A percentile compares a stretch with the other conserved stretches of the same genome.
Evolutionary conservation across 2,329 filamentous ascomycete genomes (phyloP).

Genomic region (Calonectria naviculata): DNA sequence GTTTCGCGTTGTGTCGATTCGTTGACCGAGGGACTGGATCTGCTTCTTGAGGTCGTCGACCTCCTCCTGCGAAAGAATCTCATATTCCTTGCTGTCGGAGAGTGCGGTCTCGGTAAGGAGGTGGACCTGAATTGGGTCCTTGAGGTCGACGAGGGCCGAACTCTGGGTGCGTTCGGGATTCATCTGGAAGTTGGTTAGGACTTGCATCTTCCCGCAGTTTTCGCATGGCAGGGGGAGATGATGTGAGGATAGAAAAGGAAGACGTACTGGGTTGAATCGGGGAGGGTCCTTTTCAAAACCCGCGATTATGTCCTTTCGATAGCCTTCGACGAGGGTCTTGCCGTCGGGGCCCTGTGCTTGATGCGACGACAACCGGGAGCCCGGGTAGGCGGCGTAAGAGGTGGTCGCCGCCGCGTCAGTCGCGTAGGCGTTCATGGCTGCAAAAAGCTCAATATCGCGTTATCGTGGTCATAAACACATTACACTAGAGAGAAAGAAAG

Average conservation of each 20-base stretch:
- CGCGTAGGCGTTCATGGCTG: constrained; percentile 54
- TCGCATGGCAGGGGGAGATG: neutral
- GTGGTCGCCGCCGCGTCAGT: constrained; percentile 41
- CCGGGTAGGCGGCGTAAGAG: constrained; percentile 48
- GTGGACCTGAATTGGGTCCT: constrained; percentile 86
- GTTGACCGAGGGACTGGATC: constrained; percentile 74
- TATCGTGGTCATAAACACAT: constrained; percentile 38
- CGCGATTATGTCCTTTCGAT: constrained; percentile 65
- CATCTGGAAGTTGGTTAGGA: constrained; percentile 51
- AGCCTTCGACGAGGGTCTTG: constrained; percentile 68
- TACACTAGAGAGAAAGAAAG: constrained; percentile 15
- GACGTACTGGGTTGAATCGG: constrained; percentile 69
- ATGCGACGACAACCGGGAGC: constrained; percentile 44
- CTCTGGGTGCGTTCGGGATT: constrained; percentile 64
- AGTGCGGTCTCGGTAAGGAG: constrained; percentile 94
- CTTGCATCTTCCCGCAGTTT: neutral
- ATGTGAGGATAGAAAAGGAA: neutral
- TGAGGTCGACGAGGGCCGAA: constrained; percentile 69
- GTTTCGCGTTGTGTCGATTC: constrained; percentile 84
- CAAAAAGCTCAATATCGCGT: constrained; percentile 26
- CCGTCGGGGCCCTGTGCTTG: constrained; percentile 51
- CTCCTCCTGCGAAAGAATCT: constrained; percentile 90
- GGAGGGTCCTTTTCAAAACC: constrained; percentile 65
- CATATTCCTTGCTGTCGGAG: constrained; percentile 85
- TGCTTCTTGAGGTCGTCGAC: constrained; percentile 94